Base-by-base conservation (phyloP, 2,329 filamentous ascomycete species). In the Cladobotryum mycophilum region DNA sequence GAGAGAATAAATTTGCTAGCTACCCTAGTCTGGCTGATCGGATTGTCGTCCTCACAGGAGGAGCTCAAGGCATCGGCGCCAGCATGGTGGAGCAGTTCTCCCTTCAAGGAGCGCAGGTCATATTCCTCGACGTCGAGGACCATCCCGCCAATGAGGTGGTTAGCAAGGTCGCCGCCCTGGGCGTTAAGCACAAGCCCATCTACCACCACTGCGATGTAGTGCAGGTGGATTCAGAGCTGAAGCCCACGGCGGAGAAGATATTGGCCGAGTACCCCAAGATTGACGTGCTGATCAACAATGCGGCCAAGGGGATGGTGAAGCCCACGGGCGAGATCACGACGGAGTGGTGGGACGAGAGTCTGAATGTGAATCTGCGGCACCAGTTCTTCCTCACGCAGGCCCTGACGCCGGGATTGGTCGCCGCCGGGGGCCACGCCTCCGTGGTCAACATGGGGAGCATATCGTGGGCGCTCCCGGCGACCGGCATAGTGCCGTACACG, bases 221-320 rank as follows among this genome's bases (percentile, higher is more conserved):
- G 6, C 57, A 73, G 48, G 51, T 75, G 3, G 55, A 60, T 1
- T 49, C 56, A 20, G 48, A 57, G 36, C 57, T 74, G 5, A 59
- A 65, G 37, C 53, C 61, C 1, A 67, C 64, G 14, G 67, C 71
- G 1, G 60, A 62, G 13, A 56, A 59, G n/a, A 63, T 66, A 3
- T 49, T 72, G 1, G 54, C 58, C 2, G 49, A 60, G 3, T 55
- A 64, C 34, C 56, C 56, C 0, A 47, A 25, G 59, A 78, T 95
- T 60, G 86, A 95, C 67, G 86, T 93, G 56, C 71, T 95, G 46
- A 72, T 95, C 72, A 93, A 95, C 75, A 95, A 93, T 66, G 89
- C 89, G 15, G 89, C 87, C 0, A 55, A 53, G 0, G 58, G 54
- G 4, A 56, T 55, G 15, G 55, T 55, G 18, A 48, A 43, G 14